A percentile compares a stretch with the other conserved stretches of the same genome.
These are phyloP conservation scores for Kodamaea alishanica DNA, from an alignment of 1,139 yeast genomes.

Conservation along the genomic window DNA sequence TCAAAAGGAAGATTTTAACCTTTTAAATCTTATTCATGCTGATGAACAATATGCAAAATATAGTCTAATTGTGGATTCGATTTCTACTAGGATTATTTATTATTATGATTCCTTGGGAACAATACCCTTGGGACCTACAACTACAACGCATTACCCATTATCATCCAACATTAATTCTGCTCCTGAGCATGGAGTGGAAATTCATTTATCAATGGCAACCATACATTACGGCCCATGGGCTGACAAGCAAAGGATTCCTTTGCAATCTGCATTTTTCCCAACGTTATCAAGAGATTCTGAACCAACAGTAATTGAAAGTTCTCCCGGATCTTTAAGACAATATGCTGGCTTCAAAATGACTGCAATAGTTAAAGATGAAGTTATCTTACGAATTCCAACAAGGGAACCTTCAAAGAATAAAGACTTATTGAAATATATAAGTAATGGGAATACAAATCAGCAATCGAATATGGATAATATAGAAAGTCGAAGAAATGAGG, in stretches of 20 bases:
- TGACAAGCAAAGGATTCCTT: slow-evolving; percentile 69
- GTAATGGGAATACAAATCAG: slow-evolving; percentile 7
- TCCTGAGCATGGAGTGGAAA: slow-evolving; percentile 66
- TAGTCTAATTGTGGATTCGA: slow-evolving; percentile 69
- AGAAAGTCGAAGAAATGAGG: slow-evolving; percentile 3
- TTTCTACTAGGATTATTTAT: slow-evolving; percentile 50
- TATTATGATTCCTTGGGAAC: slow-evolving; percentile 70
- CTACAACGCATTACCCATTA: background rate
- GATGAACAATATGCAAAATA: slow-evolving; percentile 79
- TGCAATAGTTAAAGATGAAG: slow-evolving; percentile 57
- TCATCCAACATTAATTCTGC: slow-evolving; percentile 21
- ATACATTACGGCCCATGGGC: slow-evolving; percentile 96
- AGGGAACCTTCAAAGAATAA: slow-evolving; percentile 79
- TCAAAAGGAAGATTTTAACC: slow-evolving; percentile 25
- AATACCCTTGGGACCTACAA: slow-evolving; percentile 11
- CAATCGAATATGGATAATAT: slow-evolving; percentile 4
- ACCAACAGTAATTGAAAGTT: slow-evolving; percentile 36
- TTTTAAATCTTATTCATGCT: slow-evolving; percentile 15
- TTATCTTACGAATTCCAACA: slow-evolving; percentile 74
- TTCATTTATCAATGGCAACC: slow-evolving; percentile 59
- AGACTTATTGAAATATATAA: slow-evolving; percentile 20
- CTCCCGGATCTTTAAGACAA: slow-evolving; percentile 50
- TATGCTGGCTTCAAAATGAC: slow-evolving; percentile 55
- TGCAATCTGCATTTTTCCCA: slow-evolving; percentile 71
- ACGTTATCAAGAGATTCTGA: slow-evolving; percentile 54